These are phyloP conservation scores for Clarireedia monteithiana DNA, from an alignment of 2,329 filamentous ascomycete species.

Conservation along the genomic window DNA sequence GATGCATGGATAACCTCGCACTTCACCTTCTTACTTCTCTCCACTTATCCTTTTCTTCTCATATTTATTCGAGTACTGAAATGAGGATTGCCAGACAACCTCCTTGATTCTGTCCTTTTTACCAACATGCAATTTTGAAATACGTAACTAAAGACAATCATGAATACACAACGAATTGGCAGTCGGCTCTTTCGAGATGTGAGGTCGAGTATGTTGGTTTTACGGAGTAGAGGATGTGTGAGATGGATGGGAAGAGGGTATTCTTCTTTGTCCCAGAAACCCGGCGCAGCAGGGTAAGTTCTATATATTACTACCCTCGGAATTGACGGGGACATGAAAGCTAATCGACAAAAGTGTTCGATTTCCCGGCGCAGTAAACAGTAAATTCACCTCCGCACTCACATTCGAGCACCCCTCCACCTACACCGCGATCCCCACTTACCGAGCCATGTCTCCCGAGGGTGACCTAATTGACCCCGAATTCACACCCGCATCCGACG, in stretches of 20 bases:
- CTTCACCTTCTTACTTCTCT: background rate
- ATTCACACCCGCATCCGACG: conserved; percentile 44
- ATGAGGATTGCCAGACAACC: background rate
- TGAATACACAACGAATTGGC: conserved; percentile 8
- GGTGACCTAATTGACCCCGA: conserved; percentile 72
- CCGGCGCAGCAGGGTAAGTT: conserved; percentile 22
- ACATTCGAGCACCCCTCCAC: conserved; percentile 68
- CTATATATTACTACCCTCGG: background rate
- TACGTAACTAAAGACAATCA: background rate
- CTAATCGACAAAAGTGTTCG: conserved; percentile 28
- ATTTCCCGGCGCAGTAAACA: conserved; percentile 93
- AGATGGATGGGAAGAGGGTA: conserved; percentile 16
- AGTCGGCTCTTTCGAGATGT: background rate
- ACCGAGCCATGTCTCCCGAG: conserved; percentile 84
- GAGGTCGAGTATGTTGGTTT: background rate
- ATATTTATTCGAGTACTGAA: background rate
- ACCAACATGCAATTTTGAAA: background rate
- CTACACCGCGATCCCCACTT: conserved; percentile 75
- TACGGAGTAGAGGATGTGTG: background rate
- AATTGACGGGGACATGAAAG: no score
- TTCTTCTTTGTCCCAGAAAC: conserved; percentile 24
- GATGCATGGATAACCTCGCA: background rate
- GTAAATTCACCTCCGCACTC: conserved; percentile 77
- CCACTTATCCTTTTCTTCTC: background rate
- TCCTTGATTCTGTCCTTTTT: background rate